A percentile compares a stretch with the other conserved stretches of the same genome.
phyloP scores from a whole-genome alignment of 2,329 filamentous ascomycete species.

The Neonectria coccinea region DNA sequence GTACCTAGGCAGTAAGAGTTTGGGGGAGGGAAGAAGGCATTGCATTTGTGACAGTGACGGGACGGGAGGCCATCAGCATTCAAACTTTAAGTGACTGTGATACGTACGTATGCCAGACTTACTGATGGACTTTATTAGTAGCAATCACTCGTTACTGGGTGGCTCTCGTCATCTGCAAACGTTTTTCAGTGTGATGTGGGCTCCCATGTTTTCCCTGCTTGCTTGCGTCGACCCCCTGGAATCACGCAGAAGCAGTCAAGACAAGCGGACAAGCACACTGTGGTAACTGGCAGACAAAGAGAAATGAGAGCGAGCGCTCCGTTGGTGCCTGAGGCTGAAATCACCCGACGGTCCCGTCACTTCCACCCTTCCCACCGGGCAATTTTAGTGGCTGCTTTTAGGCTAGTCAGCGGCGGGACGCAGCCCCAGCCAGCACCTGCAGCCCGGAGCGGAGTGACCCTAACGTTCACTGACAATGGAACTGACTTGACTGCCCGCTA shows the following conservation, averaged over 20 bases:
- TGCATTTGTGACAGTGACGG: background rate
- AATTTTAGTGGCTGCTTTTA: conserved; percentile 34
- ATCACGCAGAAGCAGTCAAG: background rate
- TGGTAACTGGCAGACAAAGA: conserved; percentile 1
- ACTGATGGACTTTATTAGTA: too few species aligned
- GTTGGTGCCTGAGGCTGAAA: conserved; percentile 46
- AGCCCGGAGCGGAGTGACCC: background rate
- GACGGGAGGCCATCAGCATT: background rate
- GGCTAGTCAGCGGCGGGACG: conserved; percentile 14
- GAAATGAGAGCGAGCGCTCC: background rate
- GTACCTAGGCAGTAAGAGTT: background rate
- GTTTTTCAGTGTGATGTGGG: background rate
- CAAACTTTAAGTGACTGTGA: background rate
- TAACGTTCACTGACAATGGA: background rate
- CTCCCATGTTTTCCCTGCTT: background rate
- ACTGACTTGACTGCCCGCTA: background rate
- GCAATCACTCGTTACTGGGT: background rate
- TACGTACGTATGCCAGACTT: background rate
- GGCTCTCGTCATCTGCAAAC: background rate
- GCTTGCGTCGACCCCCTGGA: background rate
- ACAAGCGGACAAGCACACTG: background rate
- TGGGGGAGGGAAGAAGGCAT: background rate
- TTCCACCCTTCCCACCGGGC: conserved; percentile 40
- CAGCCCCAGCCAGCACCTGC: background rate
- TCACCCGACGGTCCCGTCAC: conserved; percentile 30